Conservation (phyloP, 257 asterid species). For the Solanum etuberosum region DNA sequence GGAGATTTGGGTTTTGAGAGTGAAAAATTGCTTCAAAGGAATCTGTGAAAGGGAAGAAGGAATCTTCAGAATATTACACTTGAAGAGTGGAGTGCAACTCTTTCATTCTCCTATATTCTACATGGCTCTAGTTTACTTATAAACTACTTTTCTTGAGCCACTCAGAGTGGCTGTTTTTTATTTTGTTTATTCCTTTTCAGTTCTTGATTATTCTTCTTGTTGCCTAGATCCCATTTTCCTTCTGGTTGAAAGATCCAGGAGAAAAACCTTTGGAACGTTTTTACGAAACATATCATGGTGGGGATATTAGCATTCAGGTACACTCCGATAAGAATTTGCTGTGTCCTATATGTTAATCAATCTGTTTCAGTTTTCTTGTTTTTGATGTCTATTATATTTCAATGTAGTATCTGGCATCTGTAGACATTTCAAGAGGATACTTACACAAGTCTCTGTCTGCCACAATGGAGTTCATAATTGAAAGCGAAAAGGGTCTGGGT, state of each 20-base stretch:
- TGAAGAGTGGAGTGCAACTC: not conserved
- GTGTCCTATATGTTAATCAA: not conserved
- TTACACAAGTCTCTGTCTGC: constrained; percentile 65
- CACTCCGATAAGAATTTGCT: not conserved
- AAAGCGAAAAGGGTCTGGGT: constrained; percentile 51
- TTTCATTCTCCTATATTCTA: not conserved
- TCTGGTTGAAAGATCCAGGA: constrained; percentile 42
- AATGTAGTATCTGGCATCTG: constrained; percentile 59
- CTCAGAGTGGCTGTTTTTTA: not conserved
- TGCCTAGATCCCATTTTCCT: constrained; percentile 61
- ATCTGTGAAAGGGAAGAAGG: not conserved
- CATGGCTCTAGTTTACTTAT: not conserved
- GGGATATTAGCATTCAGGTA: constrained; percentile 76
- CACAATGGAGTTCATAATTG: constrained; percentile 58
- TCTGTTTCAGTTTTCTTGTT: constrained; percentile 6
- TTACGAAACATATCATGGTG: constrained; percentile 84
- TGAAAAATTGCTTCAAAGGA: not conserved
- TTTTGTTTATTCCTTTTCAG: not conserved
- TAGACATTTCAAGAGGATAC: constrained; percentile 69
- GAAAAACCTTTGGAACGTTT: constrained; percentile 40
- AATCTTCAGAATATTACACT: not conserved
- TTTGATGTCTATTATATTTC: constrained; percentile 24
- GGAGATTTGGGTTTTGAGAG: not conserved
- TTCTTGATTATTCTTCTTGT: not conserved
- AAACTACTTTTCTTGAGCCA: not conserved